Conservation (phyloP, 495 filamentous ascomycete species). For the Penicillium steckii region DNA sequence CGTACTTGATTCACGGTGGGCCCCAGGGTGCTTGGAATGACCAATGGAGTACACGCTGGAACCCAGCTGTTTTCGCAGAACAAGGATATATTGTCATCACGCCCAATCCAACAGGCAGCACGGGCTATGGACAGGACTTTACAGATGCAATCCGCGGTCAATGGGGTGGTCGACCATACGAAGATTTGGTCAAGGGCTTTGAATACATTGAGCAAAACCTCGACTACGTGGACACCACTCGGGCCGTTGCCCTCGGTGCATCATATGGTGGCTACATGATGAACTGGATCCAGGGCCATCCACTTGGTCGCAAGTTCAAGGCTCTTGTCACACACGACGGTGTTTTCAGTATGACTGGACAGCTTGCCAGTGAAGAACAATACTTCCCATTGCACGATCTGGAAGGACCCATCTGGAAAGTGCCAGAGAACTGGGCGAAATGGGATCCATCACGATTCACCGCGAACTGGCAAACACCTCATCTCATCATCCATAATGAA, state of each 20-base stretch:
- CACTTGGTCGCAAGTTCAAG: conserved; percentile 71
- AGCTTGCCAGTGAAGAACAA: conserved; percentile 79
- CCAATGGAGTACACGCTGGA: conserved; percentile 86
- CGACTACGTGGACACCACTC: conserved; percentile 69
- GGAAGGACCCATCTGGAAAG: conserved; percentile 69
- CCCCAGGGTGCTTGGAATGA: conserved; percentile 85
- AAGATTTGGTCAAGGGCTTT: conserved; percentile 77
- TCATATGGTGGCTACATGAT: conserved; percentile 90
- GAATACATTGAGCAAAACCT: conserved; percentile 73
- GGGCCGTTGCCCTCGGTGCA: conserved; percentile 80
- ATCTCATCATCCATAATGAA: conserved; percentile 87
- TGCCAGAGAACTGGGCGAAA: conserved; percentile 69
- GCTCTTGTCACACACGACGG: conserved; percentile 91
- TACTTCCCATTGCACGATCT: conserved; percentile 89
- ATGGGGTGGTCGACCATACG: conserved; percentile 81
- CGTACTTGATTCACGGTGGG: conserved; percentile 84
- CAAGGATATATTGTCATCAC: conserved; percentile 85
- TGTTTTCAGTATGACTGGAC: conserved; percentile 73
- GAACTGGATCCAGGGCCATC: conserved; percentile 58
- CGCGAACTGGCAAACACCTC: conserved; percentile 79
- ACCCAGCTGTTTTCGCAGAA: conserved; percentile 86
- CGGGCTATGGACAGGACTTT: conserved; percentile 79
- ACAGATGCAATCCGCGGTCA: conserved; percentile 71
- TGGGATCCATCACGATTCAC: conserved; percentile 78
- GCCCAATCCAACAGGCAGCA: conserved; percentile 88